Percentiles rank a stretch among this genome's conserved stretches.
Conservation (phyloP, 164 flowering plant genomes). For the Tetracentron sinense region DNA sequence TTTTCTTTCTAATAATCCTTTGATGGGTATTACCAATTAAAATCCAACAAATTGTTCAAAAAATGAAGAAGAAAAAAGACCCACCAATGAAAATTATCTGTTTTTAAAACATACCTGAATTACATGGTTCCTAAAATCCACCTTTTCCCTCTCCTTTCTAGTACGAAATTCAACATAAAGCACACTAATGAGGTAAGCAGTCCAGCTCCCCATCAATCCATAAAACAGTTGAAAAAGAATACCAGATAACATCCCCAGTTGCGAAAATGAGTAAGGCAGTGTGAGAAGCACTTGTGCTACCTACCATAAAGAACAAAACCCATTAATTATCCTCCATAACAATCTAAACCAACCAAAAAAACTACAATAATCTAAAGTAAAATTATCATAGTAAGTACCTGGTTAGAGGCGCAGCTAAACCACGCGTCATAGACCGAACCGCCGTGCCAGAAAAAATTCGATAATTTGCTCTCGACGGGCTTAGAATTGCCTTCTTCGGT, state of each 20-base stretch:
- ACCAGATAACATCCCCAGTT: constrained; percentile 69
- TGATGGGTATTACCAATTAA: no score
- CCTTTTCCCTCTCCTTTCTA: constrained; percentile 68
- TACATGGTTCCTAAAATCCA: constrained; percentile 70
- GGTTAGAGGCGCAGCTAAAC: constrained; percentile 78
- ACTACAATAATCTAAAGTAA: no score
- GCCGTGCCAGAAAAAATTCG: constrained; percentile 64
- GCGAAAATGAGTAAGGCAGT: constrained; percentile 68
- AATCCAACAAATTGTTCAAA: neutral
- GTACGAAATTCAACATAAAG: constrained; percentile 75
- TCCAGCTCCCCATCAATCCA: constrained; percentile 78
- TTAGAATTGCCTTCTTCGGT: constrained; percentile 28
- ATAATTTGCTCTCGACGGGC: constrained; percentile 36
- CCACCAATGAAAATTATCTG: neutral
- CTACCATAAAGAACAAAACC: constrained; percentile 19
- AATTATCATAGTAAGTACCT: constrained; percentile 22
- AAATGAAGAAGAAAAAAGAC: neutral
- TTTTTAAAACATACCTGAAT: constrained; percentile 51
- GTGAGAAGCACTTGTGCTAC: constrained; percentile 75
- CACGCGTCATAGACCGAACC: constrained; percentile 76
- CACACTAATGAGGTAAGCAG: constrained; percentile 67
- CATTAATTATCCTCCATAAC: neutral
- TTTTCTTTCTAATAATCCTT: no score
- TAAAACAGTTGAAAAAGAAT: constrained; percentile 63
- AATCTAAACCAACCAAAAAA: no score